Base-by-base conservation (phyloP, 129 eudicot species). In the Rutidosis leptorrhynchoides region DNA sequence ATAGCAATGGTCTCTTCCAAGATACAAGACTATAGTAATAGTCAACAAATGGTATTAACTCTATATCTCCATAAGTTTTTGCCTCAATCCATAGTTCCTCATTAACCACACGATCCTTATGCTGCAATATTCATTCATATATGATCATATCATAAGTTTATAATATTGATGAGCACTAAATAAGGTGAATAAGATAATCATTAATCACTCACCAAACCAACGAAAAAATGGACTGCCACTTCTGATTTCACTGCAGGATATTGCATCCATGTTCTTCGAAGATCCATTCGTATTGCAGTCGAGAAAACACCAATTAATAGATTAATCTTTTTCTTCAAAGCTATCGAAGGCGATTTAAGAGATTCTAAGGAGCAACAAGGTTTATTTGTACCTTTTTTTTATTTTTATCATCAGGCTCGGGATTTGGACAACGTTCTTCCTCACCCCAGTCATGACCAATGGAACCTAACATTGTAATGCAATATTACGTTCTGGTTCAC, bases 31-130 rank as follows among this genome's bases (percentile, higher is more conserved):
- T 93, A 70, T 93, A 93, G 68, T 93, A 93, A 70, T 93, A 93
- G 83, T 93, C 96, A 52, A 93, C 90, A 73, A 93, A 89, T 21
- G 99, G 96, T 96, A 93, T 84, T 74, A 93, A 74, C 80, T 93
- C 93, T 76, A 93, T 77, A 81, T 93, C 99, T 53, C 83, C 77
- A 28, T 89, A 93, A 10, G 96, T 87, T 53, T 73, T 79, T 19
- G 95, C 96, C 80, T 93, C 99, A 58, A 79, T 84, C 99, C 99
- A 93, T 9, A 93, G 90, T 82, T 93, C 96, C 78, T 88, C 95
- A 73, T 93, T 93, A 79, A 93, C 99, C 76, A 87, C 78, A 66
- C 88, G 91, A 72, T 84, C 89, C 73, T 83, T 89, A 77, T 93
- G 96, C 99, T 93, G 74, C 75, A 78, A 69, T 9, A 57, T 33